Evolutionary conservation across 106 monocot genomes (phyloP), one percentile per base, ranked within the genome.

Genomic region (Triglochin maritima): DNA sequence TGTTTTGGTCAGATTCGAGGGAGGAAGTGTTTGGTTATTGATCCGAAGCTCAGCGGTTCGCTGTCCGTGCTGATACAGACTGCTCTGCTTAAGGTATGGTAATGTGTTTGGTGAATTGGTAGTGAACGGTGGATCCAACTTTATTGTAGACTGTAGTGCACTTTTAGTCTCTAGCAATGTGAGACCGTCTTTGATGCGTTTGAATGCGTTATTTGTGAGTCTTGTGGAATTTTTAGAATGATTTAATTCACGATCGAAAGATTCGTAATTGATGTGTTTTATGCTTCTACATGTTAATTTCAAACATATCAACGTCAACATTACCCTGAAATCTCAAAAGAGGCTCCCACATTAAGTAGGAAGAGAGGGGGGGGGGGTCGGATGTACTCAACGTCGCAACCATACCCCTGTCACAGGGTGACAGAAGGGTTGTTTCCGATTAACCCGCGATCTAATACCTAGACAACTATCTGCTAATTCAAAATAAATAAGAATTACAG

Each of bases 51-150:
- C 9, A 82, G 86, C 11, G 84, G 91, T 3, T 79, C 96, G 3
- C 83, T 98, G n/a, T 88, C 96, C 4, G 62, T 91, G 45, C 46
- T 98, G 69, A 86, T 98, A 47, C 96, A 88, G 69, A 91, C 87
- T 13, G 83, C 91, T 2, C 75, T 90, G 9, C 88, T 98, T 50
- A 98, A 82, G 82, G 96, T 86, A 74, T 44, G 65, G 13, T 17
- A 13, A 11, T 7, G 4, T 45, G 46, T n/a, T n/a, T n/a, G n/a
- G n/a, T 63, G 44, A 14, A 10, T 46, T 63, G 63, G 3, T 9
- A 2, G 5, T 45, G 63, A 46, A 3, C 4, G 63, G 13, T 63
- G 4, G 15, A 58, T 58, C 16, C 29, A 29, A 29, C 29, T 29
- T 29, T 55, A 4, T n/a, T 55, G 55, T 55, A 55, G 8, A 55